phyloP scores from a whole-genome alignment of 371 early-diverging fungal species.

The Blyttiomyces sp. region DNA sequence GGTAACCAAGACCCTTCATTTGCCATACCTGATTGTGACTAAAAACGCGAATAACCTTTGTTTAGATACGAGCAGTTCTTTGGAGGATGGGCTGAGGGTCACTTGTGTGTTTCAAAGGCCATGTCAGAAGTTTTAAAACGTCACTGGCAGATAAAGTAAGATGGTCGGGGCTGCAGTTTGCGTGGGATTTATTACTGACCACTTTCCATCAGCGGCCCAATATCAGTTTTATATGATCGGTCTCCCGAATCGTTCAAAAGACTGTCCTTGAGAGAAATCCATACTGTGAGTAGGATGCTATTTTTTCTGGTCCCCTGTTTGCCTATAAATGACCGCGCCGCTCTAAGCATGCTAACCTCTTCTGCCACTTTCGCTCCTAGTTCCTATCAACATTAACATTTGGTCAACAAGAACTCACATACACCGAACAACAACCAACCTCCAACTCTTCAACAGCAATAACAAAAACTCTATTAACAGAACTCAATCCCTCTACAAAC shows the following conservation, averaged over 20 bases:
- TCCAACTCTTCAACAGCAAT: background rate
- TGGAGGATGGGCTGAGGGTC: constrained; percentile 72
- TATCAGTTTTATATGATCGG: constrained; percentile 34
- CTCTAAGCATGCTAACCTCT: too few species aligned
- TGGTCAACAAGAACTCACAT: background rate
- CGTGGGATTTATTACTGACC: background rate
- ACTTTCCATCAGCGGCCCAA: background rate
- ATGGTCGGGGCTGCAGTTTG: too few species aligned
- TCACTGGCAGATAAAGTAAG: constrained; percentile 57
- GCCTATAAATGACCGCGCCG: too few species aligned
- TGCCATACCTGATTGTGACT: background rate
- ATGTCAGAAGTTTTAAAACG: constrained; percentile 69
- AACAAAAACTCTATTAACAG: background rate
- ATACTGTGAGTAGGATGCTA: too few species aligned
- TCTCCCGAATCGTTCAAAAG: constrained; percentile 31
- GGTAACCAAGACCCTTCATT: constrained; percentile 23
- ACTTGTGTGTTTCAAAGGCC: constrained; percentile 83
- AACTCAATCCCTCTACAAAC: background rate
- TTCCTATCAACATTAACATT: background rate
- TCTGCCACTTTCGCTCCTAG: too few species aligned
- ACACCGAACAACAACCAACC: background rate
- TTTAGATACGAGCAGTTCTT: constrained; percentile 65
- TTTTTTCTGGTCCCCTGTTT: too few species aligned
- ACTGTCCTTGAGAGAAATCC: constrained; percentile 21
- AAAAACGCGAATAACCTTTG: background rate